Conservation (phyloP, 108 stramenopile genomes). For the Pseudonitzschia pungens region DNA sequence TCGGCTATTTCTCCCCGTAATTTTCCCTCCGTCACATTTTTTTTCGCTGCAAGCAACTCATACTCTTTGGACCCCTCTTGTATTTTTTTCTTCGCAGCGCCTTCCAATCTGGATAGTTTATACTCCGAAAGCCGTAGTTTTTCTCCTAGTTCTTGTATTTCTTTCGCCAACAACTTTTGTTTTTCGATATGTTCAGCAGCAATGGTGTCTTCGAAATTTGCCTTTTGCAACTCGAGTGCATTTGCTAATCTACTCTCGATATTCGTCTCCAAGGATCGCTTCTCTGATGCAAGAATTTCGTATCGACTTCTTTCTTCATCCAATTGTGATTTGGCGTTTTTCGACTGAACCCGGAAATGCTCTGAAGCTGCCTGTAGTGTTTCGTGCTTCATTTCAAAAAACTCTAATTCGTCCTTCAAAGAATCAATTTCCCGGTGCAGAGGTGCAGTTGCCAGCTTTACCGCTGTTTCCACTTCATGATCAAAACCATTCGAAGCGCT, state of each 20-base stretch:
- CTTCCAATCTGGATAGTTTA: background rate
- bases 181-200: background rate
- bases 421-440: constrained; percentile 19
- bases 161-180: background rate
- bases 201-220: background rate
- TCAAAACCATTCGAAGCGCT: background rate
- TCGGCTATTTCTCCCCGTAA: background rate
- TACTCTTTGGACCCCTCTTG: background rate
- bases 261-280: background rate
- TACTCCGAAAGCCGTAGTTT: constrained; percentile 5
- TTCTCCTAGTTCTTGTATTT: constrained; percentile 8
- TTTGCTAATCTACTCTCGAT: constrained; percentile 11
- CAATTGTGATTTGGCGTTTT: constrained; percentile 16
- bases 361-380: constrained; percentile 35
- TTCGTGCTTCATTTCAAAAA: constrained; percentile 29
- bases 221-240: background rate
- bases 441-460: constrained; percentile 6
- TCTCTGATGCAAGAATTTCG: constrained; percentile 9
- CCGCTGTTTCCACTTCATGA: background rate
- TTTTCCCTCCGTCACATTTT: background rate
- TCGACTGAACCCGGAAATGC: constrained; percentile 25
- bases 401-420: constrained; percentile 21
- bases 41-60: background rate
- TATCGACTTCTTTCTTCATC: constrained; percentile 27
- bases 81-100: background rate